Base-by-base conservation (phyloP, 441 rosid species). In the Viola pubescens region DNA sequence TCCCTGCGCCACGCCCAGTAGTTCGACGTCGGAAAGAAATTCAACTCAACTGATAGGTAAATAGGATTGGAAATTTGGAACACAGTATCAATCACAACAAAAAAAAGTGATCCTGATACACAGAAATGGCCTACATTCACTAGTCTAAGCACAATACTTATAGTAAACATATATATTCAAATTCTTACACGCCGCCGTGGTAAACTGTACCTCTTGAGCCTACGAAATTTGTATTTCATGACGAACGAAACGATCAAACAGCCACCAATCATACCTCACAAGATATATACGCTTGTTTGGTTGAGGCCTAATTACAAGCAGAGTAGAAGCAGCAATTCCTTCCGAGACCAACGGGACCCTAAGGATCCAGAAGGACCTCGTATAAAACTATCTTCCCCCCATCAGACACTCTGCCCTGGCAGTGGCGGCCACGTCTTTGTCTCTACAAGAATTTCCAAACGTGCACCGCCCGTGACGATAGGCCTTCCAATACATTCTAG, bases 221-320 rank as follows among this genome's bases (percentile, higher is more conserved):
- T 26, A 2, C 34, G 3, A 26, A 26, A 26, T 0, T 26, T 26
- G 1, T 26, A 26, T 26, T 26, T 26, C 34, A 26, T 26, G 34
- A 26, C 34, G 34, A 26, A 26, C 34, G 3, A 26, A 26, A 26
- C 34, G 34, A 26, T 52, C 14, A 44, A 42, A 40, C 11, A 40
- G 50, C n/a, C 42, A 14, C 58, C 49, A 6, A 51, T 52, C 52
- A 54, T 19, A 41, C 26, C 44, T 60, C 43, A 19, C 41, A 54
- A 45, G 54, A 68, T 73, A 58, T 65, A 58, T 59, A 64, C 62
- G 37, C 52, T 10, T 55, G 42, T 19, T 40, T 57, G 65, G 34
- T 62, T 11, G 56, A 48, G 11, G 50, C 47, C 55, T 6, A 40
- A 56, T 19, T 41, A 42, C 26, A 37, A 42, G 37, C 49, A 40